Percentiles rank a stretch among this genome's conserved stretches.
Evolutionary conservation across 768 basidiomycete genomes (phyloP).

Genomic region (Leccinum fibrillosum): DNA sequence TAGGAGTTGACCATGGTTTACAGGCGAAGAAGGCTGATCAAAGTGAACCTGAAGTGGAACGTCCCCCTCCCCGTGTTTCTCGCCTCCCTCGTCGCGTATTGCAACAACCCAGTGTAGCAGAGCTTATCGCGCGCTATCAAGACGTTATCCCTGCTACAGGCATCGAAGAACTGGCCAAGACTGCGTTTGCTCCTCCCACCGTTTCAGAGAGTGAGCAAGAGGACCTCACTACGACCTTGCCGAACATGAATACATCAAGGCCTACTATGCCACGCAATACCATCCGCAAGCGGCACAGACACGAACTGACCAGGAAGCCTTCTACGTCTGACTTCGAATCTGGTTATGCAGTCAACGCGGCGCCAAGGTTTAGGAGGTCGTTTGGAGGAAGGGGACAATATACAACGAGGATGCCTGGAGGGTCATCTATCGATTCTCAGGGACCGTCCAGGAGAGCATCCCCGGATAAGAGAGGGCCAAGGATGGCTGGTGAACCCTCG

Average conservation of each 20-base stretch:
- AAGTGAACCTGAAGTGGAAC: slow-evolving; percentile 12
- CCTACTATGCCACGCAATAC: slow-evolving; percentile 34
- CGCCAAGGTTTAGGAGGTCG: slow-evolving; percentile 65
- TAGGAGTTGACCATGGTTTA: slow-evolving; percentile 8
- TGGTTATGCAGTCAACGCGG: slow-evolving; percentile 90
- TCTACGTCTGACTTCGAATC: slow-evolving; percentile 86
- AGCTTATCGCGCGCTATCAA: slow-evolving; percentile 80
- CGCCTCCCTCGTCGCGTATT: slow-evolving; percentile 59
- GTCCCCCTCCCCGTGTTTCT: slow-evolving; percentile 40
- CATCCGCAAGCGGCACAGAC: slow-evolving; percentile 47
- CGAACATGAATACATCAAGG: slow-evolving; percentile 18
- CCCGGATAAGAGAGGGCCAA: slow-evolving; percentile 62
- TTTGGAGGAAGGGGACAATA: slow-evolving; percentile 34
- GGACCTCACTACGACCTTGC: slow-evolving; percentile 33
- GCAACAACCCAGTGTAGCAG: slow-evolving; percentile 70
- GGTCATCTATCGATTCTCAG: slow-evolving; percentile 50
- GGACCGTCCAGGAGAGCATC: slow-evolving; percentile 63
- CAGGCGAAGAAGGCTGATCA: slow-evolving; percentile 26
- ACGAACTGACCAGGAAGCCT: slow-evolving; percentile 46
- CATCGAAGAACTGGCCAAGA: slow-evolving; percentile 67
- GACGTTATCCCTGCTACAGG: slow-evolving; percentile 72
- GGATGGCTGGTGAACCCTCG: slow-evolving; percentile 35
- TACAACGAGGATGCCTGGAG: slow-evolving; percentile 49
- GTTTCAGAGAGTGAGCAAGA: slow-evolving; percentile 86
- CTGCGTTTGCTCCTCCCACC: slow-evolving; percentile 52